Evolutionary conservation across 2,329 filamentous ascomycete species (phyloP).

Genomic region (Diaporthe sp.): DNA sequence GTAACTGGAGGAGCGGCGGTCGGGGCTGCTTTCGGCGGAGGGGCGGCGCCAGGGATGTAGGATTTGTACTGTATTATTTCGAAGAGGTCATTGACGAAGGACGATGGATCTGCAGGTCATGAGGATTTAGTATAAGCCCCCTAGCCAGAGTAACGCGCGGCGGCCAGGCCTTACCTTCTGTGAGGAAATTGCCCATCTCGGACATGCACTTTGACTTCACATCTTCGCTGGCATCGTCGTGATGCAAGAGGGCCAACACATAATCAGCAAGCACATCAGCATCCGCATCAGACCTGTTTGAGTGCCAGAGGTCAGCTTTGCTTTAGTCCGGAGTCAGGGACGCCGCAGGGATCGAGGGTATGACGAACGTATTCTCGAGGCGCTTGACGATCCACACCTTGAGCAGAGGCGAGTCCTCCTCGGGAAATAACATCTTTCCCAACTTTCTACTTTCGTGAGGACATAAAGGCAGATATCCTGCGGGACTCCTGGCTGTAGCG

Average conservation of each 20-base stretch:
- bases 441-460: not conserved
- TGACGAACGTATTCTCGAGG: slow-evolving; percentile 76
- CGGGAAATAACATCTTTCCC: slow-evolving; percentile 68
- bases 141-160: not conserved
- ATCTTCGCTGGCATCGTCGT: slow-evolving; percentile 72
- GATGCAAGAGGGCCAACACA: slow-evolving; percentile 79
- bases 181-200: slow-evolving; percentile 80
- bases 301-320: slow-evolving; percentile 12
- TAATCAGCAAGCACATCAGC: slow-evolving; percentile 86
- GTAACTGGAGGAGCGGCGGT: slow-evolving; percentile 23
- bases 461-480: slow-evolving; percentile 29
- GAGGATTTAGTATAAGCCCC: not conserved
- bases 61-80: slow-evolving; percentile 70
- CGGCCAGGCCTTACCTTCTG: slow-evolving; percentile 62
- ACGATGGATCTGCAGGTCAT: slow-evolving; percentile 58
- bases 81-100: slow-evolving; percentile 79
- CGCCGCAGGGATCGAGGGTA: slow-evolving; percentile 19
- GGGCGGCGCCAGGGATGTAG: slow-evolving; percentile 66
- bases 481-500: not conserved
- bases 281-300: slow-evolving; percentile 77
- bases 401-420: slow-evolving; percentile 70
- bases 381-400: slow-evolving; percentile 84
- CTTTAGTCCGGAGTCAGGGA: not conserved
- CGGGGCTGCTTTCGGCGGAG: slow-evolving; percentile 46
- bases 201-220: slow-evolving; percentile 76